phyloP scores from a whole-genome alignment of 306 rosid species.

The Hippophae tibetana region DNA sequence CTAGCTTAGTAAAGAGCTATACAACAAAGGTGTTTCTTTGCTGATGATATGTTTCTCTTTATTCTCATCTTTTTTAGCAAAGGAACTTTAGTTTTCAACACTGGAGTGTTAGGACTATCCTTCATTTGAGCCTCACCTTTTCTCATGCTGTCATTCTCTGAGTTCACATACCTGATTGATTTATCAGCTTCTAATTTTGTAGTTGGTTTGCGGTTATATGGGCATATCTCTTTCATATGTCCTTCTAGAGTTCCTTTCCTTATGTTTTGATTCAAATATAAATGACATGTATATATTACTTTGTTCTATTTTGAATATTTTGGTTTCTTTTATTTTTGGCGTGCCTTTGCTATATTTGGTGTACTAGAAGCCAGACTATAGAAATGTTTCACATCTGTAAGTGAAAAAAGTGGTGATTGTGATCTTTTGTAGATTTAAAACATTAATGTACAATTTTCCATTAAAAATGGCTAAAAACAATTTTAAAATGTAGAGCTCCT shows the following conservation, averaged over 20 bases:
- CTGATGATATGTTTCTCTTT: conserved; percentile 23
- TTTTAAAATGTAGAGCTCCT: no score
- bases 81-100: background rate
- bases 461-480: no score
- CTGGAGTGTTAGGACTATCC: conserved; percentile 28
- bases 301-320: conserved; percentile 35
- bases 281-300: conserved; percentile 55
- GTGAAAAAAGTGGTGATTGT: conserved; percentile 9
- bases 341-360: conserved; percentile 27
- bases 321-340: conserved; percentile 23
- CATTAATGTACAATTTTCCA: no score
- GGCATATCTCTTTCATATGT: conserved; percentile 41
- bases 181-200: conserved; percentile 16
- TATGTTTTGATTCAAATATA: conserved; percentile 45
- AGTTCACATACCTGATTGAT: conserved; percentile 10
- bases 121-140: conserved; percentile 9
- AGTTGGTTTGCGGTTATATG: conserved; percentile 24
- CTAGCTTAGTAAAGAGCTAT: background rate
- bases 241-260: conserved; percentile 56
- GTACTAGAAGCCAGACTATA: conserved; percentile 63
- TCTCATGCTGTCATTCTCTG: conserved; percentile 15
- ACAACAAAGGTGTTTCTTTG: conserved; percentile 32
- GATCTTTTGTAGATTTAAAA: background rate
- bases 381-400: conserved; percentile 67
- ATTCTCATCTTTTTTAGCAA: conserved; percentile 36